phyloP scores from a whole-genome alignment of 2,329 filamentous ascomycete species.

The Paraphaeosphaeria sporulosa region DNA sequence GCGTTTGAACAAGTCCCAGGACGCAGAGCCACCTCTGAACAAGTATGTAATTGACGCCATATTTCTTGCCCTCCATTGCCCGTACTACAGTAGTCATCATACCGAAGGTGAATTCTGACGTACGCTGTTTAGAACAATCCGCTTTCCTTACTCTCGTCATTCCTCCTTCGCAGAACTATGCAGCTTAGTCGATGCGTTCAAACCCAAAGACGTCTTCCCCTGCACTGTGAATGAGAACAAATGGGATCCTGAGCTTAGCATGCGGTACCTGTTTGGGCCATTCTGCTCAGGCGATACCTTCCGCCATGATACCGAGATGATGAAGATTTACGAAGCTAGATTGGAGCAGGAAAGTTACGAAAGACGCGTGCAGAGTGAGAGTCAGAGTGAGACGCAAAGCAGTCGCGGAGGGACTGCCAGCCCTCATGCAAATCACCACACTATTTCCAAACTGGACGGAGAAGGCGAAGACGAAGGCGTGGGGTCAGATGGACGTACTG shows the following conservation, averaged over 20 bases:
- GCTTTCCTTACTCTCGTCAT: conserved; percentile 88
- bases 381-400: conserved; percentile 24
- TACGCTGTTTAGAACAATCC: conserved; percentile 35
- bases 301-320: conserved; percentile 70
- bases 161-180: conserved; percentile 85
- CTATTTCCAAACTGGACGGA: not conserved
- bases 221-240: conserved; percentile 71
- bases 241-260: conserved; percentile 72
- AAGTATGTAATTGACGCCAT: conserved; percentile 7
- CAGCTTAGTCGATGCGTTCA: conserved; percentile 71
- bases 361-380: conserved; percentile 23
- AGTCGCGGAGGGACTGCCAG: conserved; percentile 10
- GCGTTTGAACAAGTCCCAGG: conserved; percentile 16
- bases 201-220: conserved; percentile 79
- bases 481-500: not conserved
- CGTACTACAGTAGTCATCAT: not conserved
- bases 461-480: not conserved
- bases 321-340: conserved; percentile 39
- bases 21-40: conserved; percentile 14
- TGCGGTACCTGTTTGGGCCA: conserved; percentile 74
- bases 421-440: conserved; percentile 4
- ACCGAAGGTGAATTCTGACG: not conserved
- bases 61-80: too few relatives aligned
- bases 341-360: conserved; percentile 16
- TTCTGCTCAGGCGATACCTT: conserved; percentile 70